Evolutionary conservation across 331 rosid species (phyloP), one percentile per base, ranked within the genome.

Genomic region (Phaseolus coccineus): DNA sequence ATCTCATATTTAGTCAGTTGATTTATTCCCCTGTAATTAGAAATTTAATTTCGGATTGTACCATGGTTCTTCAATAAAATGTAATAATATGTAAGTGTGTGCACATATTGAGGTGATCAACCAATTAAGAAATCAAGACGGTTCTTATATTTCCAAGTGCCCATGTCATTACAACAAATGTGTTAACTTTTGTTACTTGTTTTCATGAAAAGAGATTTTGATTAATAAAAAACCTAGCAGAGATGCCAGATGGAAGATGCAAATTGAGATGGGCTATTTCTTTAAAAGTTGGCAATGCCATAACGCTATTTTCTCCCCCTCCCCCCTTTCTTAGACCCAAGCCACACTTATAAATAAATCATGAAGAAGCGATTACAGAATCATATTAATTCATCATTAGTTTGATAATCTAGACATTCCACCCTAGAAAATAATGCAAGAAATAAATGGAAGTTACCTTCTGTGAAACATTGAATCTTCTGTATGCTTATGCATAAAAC

Each of bases 381-480:
- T 46, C 28, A 2, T 13, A 42, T 69, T 57, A 69, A 22, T 62
- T 35, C 19, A 69, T 58, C 19, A 57, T 37, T 46, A 67, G 42
- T 58, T 33, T 37, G 77, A 55, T 2, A 72, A 25, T 8, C 33
- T 37, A 69, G n/a, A 78, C 12, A 78, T 42, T 69, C 42, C 52
- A 57, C 59, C 44, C 6, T 35, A 28, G 57, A 44, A 61, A 57
- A 57, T 56, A 69, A 58, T 28, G 69, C 73, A 55, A 67, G 3
- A 77, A 66, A 53, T 47, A 19, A 77, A 67, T 6, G 58, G 68
- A 55, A 77, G 70, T 33, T 19, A 39, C 24, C 53, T 42, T 16
- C 27, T 44, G 7, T 28, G 25, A 68, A 56, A 33, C 25, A 70
- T 24, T 47, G 53, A 79, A 59, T 58, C 72, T 61, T 71, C 63